Base-by-base conservation (phyloP, 208 protist species). In the Wallacemonas collosoma region DNA sequence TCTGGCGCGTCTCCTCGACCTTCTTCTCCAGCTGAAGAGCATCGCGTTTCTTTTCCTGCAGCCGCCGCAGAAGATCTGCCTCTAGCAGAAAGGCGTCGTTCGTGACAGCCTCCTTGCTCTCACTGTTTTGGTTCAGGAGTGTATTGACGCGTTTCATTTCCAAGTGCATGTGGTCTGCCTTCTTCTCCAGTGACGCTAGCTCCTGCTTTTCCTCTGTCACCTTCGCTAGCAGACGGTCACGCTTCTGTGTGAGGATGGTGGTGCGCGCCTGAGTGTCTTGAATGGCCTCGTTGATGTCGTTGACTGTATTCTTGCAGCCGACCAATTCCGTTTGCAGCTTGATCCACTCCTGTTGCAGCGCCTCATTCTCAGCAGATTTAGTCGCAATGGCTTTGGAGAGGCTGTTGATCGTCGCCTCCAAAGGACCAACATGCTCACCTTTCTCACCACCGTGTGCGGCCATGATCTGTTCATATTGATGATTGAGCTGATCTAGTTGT, bases 351-450 rank as follows among this genome's bases (percentile, higher is more conserved):
- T 97, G 93, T 81, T 99, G 95, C 36, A 98, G 76, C 3, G 95
- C 82, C 55, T 97, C 89, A 77, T 97, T 98, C 75, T 97, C 96
- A 65, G 75, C 84, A 5, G 88, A 87, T 73, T 97, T 98, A 39
- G 78, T 68, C 11, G 85, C 78, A 69, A 99, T 98, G 53, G 95
- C 88, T 68, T 95, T 98, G 36, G 88, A 93, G 15, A 99, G 80
- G 60, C 96, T 98, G 75, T 97, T 95, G 69, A 98, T 98, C 11
- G 94, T 98, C 5, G 96, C 96, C 80, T 99, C 96, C 45, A 98
- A 80, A 1, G 96, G 96, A 12, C 97, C 97, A 1, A 97, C 81
- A 73, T 98, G 92, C 72, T 98, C 95, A 17, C 87, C 91, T 41
- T 94, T 82, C 9, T 94, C 80, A 60, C 73, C 74, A 14, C 77